Base-by-base conservation (phyloP, 73 alveolate genomes). In the Uronychia binucleata region DNA sequence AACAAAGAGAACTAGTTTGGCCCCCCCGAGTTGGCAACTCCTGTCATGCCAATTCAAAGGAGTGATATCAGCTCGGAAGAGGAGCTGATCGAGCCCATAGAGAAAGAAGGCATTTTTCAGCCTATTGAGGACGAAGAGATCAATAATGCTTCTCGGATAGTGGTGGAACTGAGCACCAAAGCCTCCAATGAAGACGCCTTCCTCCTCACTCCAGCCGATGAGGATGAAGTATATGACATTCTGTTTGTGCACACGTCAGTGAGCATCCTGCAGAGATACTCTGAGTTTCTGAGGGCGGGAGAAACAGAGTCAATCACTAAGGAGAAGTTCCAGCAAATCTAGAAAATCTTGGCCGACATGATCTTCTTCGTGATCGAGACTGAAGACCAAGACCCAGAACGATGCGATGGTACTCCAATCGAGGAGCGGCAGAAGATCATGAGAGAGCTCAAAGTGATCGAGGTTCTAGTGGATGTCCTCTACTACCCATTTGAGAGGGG, bases 141-240 rank as follows among this genome's bases (percentile, higher is more conserved):
- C 67, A 19, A 46, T 46, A 46, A 46, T 46, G 67, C 67, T 11
- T 11, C 67, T 46, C 67, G 93, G 79, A 31, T 77, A 78, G 92
- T 84, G 11, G 81, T 91, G 26, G 91, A 79, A 58, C 77, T 88
- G 13, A 77, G 58, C 8, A 75, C 31, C 31, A 78, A 34, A 34
- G 96, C 94, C 1, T 80, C 91, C 19, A 82, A 88, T 57, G 89
- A 89, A 31, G 93, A 91, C 82, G 94, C 96, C 0, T 91, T 91
- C 76, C 75, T 82, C 26, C 58, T 91, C 11, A 31, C 58, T 0
- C 57, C 77, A 26, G 90, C 82, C 26, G 75, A 60, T 74, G 84
- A 77, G 31, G 88, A 77, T 0, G 87, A 89, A 33, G 79, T 87
- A 1, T 31, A 77, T 30, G 94, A 91, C 57, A 58, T 91, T 30